Evolutionary conservation across 2,329 filamentous ascomycete genomes (phyloP), one percentile per base, ranked within the genome.

Genomic region (Trichoderma hamatum): DNA sequence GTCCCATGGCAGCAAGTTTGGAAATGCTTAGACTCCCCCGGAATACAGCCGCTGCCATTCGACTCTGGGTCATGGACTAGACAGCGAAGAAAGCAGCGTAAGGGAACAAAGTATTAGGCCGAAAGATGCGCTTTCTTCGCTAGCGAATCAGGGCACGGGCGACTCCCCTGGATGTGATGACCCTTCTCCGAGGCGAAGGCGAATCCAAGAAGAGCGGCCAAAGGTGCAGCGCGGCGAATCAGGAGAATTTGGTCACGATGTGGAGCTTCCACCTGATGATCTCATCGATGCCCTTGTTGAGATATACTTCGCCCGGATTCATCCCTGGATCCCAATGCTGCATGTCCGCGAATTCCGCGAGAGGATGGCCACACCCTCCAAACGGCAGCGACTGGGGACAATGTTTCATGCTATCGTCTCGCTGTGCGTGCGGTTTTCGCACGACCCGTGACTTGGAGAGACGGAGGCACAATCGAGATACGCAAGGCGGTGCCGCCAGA

Each of bases 221-320:
- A 36, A 36, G 11, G 10, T 5, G 14, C 34, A 36, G 5, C 34
- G 34, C 34, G 34, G 34, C 34, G 34, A 36, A 2, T 36, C 34
- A 14, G 34, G 10, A 36, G 34, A 36, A 19, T 5, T 28, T 32
- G 13, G 32, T 39, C 34, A 39, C 10, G 55, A 59, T 14, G 32
- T 24, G 34, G 32, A 21, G 3, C 34, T 59, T 5, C 55, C 55
- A 24, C 55, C 55, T 1, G 55, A 59, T 16, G 55, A 59, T 14
- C 55, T 59, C n/a, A 59, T 59, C 19, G 55, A 59, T 34, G 55
- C 55, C 2, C 55, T 59, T 16, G 28, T 59, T 34, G 55, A 59
- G 9, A 59, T 59, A 24, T 59, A 59, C 32, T 59, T 59, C 16
- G 55, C 34, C 7, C 55, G 34, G 7, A 34, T 59, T 21, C 55